Evolutionary conservation across 2,329 filamentous ascomycete species (phyloP), one percentile per base, ranked within the genome.

Genomic region (Lizonia empirigonia): DNA sequence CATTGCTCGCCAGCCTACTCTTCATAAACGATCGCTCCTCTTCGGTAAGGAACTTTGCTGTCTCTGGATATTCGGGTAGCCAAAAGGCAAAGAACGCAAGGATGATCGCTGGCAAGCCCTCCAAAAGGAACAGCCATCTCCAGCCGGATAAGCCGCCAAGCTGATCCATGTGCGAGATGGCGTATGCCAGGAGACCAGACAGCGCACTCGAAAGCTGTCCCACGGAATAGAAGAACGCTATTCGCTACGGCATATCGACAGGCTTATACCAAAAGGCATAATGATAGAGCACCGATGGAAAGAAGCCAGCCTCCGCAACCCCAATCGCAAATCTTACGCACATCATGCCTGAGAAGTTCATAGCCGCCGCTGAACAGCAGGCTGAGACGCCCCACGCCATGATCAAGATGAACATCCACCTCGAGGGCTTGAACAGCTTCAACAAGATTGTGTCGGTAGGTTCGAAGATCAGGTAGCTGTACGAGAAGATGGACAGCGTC

Each of bases 91-190:
- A 46, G 23, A 62, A 57, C 6, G 59, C 49, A 10, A 62, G 56
- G 8, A 60, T 1, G 5, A 62, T 62, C 1, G 59, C 56, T 7
- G 59, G 57, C 5, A 62, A 32, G 8, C 58, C 56, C 29, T 60
- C 59, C 1, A 62, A 32, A 9, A 59, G 37, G 19, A 62, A 62
- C n/a, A 69, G 56, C 64, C 67, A 69, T 2, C 62, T 50, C 67
- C 65, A 69, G 13, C 66, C 67, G 12, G 58, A 62, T 2, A 65
- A 44, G 6, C 63, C 81, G 7, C 75, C 76, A 6, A 78, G 76
- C 29, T 76, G 75, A 63, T 87, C 83, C 53, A 85, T 77, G 59
- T 87, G 86, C 26, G 73, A 75, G 58, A 88, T 86, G 7, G 62
- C 63, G 50, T 78, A 80, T 1, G 83, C 82, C 0, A 86, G 73